These are phyloP conservation scores for Cornus florida DNA, from an alignment of 148 eudicot genomes.

Conservation along the genomic window DNA sequence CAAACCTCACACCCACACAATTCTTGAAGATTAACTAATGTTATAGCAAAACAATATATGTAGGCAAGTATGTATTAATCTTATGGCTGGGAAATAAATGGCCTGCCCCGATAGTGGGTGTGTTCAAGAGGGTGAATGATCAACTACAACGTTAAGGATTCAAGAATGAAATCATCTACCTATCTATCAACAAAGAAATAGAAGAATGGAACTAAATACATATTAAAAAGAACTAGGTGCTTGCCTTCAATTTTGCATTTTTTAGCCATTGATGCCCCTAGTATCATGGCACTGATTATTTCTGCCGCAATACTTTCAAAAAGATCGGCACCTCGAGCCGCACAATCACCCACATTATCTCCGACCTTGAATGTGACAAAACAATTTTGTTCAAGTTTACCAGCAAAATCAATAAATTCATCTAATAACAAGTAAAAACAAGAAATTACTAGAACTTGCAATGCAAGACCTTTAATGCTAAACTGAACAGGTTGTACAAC, in stretches of 20 bases:
- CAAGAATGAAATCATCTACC: not conserved
- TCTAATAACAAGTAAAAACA: not conserved
- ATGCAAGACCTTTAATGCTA: not conserved
- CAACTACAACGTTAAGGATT: not conserved
- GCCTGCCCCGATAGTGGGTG: not conserved
- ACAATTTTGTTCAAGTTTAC: not conserved
- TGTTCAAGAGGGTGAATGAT: conserved; percentile 3
- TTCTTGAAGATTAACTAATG: not conserved
- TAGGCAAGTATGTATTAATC: not conserved
- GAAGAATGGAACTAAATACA: not conserved
- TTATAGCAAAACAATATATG: not conserved
- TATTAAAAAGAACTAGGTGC: not conserved
- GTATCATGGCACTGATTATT: conserved; percentile 98
- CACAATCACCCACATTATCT: conserved; percentile 99
- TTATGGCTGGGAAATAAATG: not conserved
- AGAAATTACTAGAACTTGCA: not conserved
- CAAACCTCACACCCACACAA: too few species aligned
- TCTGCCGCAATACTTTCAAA: conserved; percentile 99
- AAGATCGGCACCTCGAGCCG: conserved; percentile 99
- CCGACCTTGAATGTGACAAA: conserved; percentile 65
- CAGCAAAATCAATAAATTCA: not conserved
- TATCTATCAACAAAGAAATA: not conserved
- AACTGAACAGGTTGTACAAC: not conserved
- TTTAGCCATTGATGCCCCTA: conserved; percentile 97
- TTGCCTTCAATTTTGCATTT: conserved; percentile 95